Percentiles rank a stretch among this genome's conserved stretches.
These are phyloP conservation scores for sweet orange (Citrus sinensis) DNA, from an alignment of 345 rosid species.

Conservation along the genomic window DVS_A1.0 CM039168.1:478001-478500, in stretches of 20 bases:
- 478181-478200: conserved; percentile 15
- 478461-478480: not conserved
- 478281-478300: not conserved
- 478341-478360: conserved; percentile 27
- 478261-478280: conserved; percentile 36
- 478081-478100: conserved; percentile 31
- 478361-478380: conserved; percentile 30
- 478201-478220: conserved; percentile 24
- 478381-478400: conserved; percentile 29
- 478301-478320: conserved; percentile 25
- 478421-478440: not conserved
- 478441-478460: conserved; percentile 11
- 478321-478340: conserved; percentile 30
- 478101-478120: conserved; percentile 40
- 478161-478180: not conserved
- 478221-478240: conserved; percentile 39
- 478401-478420: conserved; percentile 12
- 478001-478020: conserved; percentile 16
- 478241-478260: conserved; percentile 37
- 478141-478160: conserved; percentile 31
- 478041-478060: conserved; percentile 35
- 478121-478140: conserved; percentile 19
- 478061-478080: conserved; percentile 28
- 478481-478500: conserved; percentile 33
- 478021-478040: conserved; percentile 20